Conservation (phyloP, 2,329 filamentous ascomycete species). For the Aschersonia sp. region DNA sequence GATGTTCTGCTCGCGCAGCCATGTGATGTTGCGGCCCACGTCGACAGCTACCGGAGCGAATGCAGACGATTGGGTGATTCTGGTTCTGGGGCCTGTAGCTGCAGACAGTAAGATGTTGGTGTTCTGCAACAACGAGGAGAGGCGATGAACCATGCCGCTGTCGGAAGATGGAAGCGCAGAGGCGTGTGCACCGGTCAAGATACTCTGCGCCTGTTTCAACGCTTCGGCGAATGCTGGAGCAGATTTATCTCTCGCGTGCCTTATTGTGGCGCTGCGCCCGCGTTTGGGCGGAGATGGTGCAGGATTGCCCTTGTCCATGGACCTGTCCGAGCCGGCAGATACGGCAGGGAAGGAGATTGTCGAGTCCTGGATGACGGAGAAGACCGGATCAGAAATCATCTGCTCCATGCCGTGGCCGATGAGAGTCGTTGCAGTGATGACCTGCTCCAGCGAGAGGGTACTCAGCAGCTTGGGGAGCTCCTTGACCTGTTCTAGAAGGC, state of each 20-base stretch:
- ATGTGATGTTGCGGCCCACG: slow-evolving; percentile 53
- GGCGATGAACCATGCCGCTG: slow-evolving; percentile 45
- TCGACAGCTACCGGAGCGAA: slow-evolving; percentile 53
- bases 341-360: slow-evolving; percentile 77
- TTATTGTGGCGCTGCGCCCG: slow-evolving; percentile 10
- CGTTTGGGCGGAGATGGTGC: slow-evolving; percentile 21
- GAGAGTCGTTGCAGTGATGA: slow-evolving; percentile 53
- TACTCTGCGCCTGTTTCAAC: slow-evolving; percentile 50
- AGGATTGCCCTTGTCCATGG: slow-evolving; percentile 19
- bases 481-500: slow-evolving; percentile 35
- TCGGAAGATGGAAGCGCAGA: slow-evolving; percentile 38
- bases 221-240: slow-evolving; percentile 38
- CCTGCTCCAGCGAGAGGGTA: slow-evolving; percentile 32
- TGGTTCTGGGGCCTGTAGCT: slow-evolving; percentile 32
- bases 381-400: slow-evolving; percentile 69
- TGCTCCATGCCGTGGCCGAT: slow-evolving; percentile 55
- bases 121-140: slow-evolving; percentile 49
- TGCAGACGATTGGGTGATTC: slow-evolving; percentile 32
- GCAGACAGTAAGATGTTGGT: slow-evolving; percentile 53
- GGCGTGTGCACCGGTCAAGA: slow-evolving; percentile 48
- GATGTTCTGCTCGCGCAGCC: slow-evolving; percentile 48
- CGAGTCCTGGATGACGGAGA: slow-evolving; percentile 83
- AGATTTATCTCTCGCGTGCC: slow-evolving; percentile 15
- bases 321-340: slow-evolving; percentile 26
- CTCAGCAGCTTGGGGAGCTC: slow-evolving; percentile 25